Evolutionary conservation across 2,329 filamentous ascomycete genomes (phyloP).

Genomic region (Mariannaea sp.): DNA sequence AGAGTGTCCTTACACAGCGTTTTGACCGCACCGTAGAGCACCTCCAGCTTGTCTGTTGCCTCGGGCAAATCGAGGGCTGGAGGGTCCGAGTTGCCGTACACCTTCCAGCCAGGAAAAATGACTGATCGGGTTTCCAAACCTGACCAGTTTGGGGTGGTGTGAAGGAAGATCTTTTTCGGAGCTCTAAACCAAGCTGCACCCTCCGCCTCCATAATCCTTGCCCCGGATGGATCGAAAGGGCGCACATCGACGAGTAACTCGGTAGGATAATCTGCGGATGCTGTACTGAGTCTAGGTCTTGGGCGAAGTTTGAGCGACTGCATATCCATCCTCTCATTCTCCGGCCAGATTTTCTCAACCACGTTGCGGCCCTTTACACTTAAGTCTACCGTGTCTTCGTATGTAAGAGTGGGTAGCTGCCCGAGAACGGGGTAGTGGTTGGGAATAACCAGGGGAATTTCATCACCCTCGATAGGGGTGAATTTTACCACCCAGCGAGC

Average conservation of each 20-base stretch:
- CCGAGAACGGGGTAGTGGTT: conserved; percentile 24
- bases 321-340: background rate
- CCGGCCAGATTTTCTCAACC: background rate
- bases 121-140: too few species aligned
- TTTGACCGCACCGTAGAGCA: background rate
- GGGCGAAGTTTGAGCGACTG: background rate
- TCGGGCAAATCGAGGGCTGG: too few species aligned
- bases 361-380: background rate
- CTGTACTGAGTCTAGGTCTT: too few species aligned
- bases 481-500: conserved; percentile 25
- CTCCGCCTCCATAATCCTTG: too few species aligned
- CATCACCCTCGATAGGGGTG: background rate
- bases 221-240: too few species aligned
- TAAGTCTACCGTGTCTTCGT: background rate
- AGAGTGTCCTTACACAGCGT: background rate
- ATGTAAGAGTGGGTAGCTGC: background rate
- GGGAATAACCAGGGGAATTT: conserved; percentile 24
- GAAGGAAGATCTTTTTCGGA: too few species aligned
- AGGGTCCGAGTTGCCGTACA: too few species aligned
- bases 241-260: too few species aligned
- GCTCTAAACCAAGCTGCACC: too few species aligned
- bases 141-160: too few species aligned
- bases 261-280: too few species aligned
- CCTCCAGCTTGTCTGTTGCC: too few species aligned
- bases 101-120: background rate